These are phyloP conservation scores for Trichocomaceae sp. DNA, from an alignment of 2,329 filamentous ascomycete genomes.

Conservation along the genomic window DNA sequence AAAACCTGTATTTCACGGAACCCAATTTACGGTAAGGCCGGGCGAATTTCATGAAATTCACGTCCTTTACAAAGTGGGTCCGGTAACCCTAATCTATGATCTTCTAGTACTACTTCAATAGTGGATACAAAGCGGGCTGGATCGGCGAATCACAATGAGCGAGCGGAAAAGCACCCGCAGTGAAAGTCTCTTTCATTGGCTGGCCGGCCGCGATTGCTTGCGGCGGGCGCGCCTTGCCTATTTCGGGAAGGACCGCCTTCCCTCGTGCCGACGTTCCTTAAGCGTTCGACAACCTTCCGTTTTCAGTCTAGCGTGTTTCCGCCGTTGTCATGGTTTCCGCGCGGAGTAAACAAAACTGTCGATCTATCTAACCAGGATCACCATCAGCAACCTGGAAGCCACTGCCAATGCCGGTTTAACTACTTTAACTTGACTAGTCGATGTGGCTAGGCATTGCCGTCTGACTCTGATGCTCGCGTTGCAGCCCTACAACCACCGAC, in stretches of 20 bases:
- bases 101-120: no score
- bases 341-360: not conserved
- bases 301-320: not conserved
- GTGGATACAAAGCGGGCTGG: not conserved
- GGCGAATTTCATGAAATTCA: no score
- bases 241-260: not conserved
- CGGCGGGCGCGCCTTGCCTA: constrained; percentile 1
- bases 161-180: not conserved
- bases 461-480: not conserved
- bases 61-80: no score
- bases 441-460: not conserved
- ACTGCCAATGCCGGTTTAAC: no score
- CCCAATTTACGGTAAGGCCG: no score
- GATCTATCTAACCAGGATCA: not conserved
- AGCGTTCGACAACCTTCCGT: not conserved
- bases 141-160: not conserved
- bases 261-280: not conserved
- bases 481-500: constrained; percentile 1
- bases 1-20: no score
- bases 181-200: not conserved
- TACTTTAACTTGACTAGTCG: no score
- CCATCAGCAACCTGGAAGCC: not conserved
- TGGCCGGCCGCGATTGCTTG: not conserved
- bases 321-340: constrained; percentile 12
- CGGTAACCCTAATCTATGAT: no score